Conservation (phyloP, 345 rosid genomes). For the Aethionema arabicum region DNA sequence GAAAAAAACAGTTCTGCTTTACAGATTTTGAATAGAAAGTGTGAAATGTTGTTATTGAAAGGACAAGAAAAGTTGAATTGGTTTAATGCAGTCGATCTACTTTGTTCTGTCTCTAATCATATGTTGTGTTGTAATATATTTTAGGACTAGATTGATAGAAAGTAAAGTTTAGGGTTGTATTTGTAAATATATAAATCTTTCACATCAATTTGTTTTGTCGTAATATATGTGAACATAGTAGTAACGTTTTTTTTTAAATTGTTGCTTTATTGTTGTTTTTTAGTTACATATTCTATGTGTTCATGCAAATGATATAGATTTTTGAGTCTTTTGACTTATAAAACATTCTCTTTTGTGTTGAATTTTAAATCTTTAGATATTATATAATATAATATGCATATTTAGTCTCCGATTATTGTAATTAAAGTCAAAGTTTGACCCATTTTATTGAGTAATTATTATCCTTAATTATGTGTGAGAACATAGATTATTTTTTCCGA, state of each 20-base stretch:
- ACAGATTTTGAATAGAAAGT: slow-evolving; percentile 37
- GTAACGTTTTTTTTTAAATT: too few relatives aligned
- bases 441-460: neutral
- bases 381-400: slow-evolving; percentile 10
- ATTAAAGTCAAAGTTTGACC: slow-evolving; percentile 13
- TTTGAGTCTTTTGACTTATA: too few relatives aligned
- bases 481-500: neutral
- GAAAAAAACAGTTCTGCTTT: slow-evolving; percentile 1
- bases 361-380: too few relatives aligned
- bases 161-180: neutral
- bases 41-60: slow-evolving; percentile 32
- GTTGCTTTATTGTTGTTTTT: neutral
- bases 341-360: too few relatives aligned
- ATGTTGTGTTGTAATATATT: slow-evolving; percentile 34
- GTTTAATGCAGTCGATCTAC: slow-evolving; percentile 43
- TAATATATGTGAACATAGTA: slow-evolving; percentile 4
- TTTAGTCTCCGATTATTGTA: slow-evolving; percentile 19
- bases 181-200: too few relatives aligned
- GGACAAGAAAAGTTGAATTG: slow-evolving; percentile 36
- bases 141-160: slow-evolving; percentile 11
- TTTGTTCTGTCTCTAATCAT: slow-evolving; percentile 39
- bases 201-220: neutral
- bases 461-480: slow-evolving; percentile 5
- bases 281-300: slow-evolving; percentile 3
- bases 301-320: slow-evolving; percentile 1